Conservation (phyloP, 345 rosid genomes). For the Triadica sebifera region DNA sequence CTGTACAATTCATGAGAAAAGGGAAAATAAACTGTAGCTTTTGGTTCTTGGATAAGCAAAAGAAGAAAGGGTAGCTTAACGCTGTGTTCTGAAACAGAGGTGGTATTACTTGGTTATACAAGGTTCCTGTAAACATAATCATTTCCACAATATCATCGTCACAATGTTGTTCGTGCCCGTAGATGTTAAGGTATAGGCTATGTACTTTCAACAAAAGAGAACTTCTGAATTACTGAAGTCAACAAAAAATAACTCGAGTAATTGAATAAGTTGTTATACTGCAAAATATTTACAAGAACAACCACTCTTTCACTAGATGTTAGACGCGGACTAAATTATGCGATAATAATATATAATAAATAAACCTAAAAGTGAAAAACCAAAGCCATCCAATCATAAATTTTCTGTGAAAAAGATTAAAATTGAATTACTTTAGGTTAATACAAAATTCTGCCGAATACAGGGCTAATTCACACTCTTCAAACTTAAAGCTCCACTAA, state of each 20-base stretch:
- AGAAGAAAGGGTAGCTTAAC: not conserved
- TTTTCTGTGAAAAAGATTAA: conserved; percentile 15
- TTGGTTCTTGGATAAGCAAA: not conserved
- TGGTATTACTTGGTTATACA: not conserved
- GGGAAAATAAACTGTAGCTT: not conserved
- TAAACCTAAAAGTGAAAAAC: not conserved
- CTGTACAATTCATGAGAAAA: not conserved
- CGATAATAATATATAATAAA: too few species aligned
- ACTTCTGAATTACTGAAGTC: too few species aligned
- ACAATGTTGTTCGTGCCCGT: not conserved
- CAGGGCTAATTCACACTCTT: conserved; percentile 36
- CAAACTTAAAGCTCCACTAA: conserved; percentile 30
- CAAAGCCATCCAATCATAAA: not conserved
- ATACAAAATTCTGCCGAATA: conserved; percentile 41
- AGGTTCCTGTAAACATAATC: not conserved
- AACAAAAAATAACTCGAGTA: too few species aligned
- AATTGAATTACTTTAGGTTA: conserved; percentile 22
- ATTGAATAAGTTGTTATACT: not conserved
- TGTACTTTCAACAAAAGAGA: not conserved
- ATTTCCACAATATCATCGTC: not conserved
- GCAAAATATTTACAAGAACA: not conserved
- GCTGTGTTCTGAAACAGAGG: not conserved
- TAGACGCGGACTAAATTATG: conserved; percentile 23
- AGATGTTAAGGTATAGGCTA: not conserved
- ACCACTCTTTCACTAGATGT: conserved; percentile 14